A percentile compares a stretch with the other conserved stretches of the same genome.
phyloP scores from a whole-genome alignment of 345 rosid species.

The Alliaria petiolata region DNA sequence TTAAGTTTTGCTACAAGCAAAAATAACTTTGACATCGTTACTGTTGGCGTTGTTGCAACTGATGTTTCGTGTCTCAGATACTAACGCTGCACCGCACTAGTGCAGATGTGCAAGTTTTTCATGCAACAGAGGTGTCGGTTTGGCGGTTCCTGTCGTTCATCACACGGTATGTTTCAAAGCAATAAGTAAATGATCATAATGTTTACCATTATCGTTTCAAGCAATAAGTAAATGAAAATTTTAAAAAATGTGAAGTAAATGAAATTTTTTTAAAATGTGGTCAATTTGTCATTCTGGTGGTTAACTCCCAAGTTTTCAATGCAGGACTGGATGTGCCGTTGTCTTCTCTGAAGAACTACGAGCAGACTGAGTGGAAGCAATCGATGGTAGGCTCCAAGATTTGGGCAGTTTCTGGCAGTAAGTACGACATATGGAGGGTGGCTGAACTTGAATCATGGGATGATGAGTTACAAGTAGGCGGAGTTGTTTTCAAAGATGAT shows the following conservation, averaged over 20 bases:
- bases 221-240: too few relatives aligned
- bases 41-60: neutral
- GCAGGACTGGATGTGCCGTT: slow-evolving; percentile 78
- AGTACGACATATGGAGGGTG: slow-evolving; percentile 61
- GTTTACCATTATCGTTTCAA: neutral
- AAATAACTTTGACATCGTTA: neutral
- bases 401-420: slow-evolving; percentile 64
- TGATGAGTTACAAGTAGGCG: slow-evolving; percentile 50
- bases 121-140: slow-evolving; percentile 93
- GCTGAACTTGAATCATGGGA: slow-evolving; percentile 97
- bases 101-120: slow-evolving; percentile 99
- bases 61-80: slow-evolving; percentile 29
- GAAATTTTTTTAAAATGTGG: too few relatives aligned
- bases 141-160: slow-evolving; percentile 84
- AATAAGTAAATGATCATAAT: neutral
- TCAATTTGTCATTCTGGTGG: neutral
- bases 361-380: slow-evolving; percentile 59
- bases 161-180: slow-evolving; percentile 72
- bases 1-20: too few relatives aligned
- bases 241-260: too few relatives aligned
- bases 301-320: slow-evolving; percentile 18
- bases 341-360: slow-evolving; percentile 67
- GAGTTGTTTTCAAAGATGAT: slow-evolving; percentile 69
- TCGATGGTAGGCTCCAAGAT: slow-evolving; percentile 81
- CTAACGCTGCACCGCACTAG: slow-evolving; percentile 50